Evolutionary conservation across 2,329 filamentous ascomycete species (phyloP), one percentile per base, ranked within the genome.

Genomic region (Alternaria dauci): DNA sequence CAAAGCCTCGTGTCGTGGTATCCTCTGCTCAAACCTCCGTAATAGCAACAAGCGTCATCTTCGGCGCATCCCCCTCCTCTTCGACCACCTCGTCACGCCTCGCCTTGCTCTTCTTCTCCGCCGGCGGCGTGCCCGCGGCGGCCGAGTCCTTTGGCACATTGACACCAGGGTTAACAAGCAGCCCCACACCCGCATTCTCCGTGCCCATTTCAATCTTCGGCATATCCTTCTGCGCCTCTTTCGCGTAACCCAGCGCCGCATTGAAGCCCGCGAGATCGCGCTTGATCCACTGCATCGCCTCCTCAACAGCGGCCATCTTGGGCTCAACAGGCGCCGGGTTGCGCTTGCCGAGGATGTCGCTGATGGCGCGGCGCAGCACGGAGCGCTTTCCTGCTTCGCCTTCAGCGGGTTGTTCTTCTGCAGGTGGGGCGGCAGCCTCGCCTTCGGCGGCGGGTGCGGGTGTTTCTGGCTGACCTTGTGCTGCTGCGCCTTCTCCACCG

Each of bases 121-220:
- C 52, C 11, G 54, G 26, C 14, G 59, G 38, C n/a, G 61, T 54
- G 23, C 77, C 77, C 52, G 76, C 76, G 30, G 77, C 75, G n/a
- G 78, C 77, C n/a, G 74, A 78, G 62, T 71, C 69, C 44, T 70
- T 66, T 30, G 76, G 75, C 38, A 80, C 76, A 55, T 78, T 78
- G 67, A 78, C 64, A 69, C 78, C 78, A 39, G 76, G 70, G 68
- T 76, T 78, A 63, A 78, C 69, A 26, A 75, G 61, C 28, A 79
- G 74, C 65, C 76, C 76, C 44, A 80, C 71, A 64, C 82, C 82
- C 18, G 81, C 78, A 57, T 77, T 77, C 58, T 80, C 79, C 26
- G 82, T 83, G 57, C 83, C 83, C 42, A 85, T 76, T 72, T 85
- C 78, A 44, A 85, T 71, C 76, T 83, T 82, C 63, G 83, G 83